phyloP scores from a whole-genome alignment of 768 basidiomycete species.

The Serpula lacrymans region DNA sequence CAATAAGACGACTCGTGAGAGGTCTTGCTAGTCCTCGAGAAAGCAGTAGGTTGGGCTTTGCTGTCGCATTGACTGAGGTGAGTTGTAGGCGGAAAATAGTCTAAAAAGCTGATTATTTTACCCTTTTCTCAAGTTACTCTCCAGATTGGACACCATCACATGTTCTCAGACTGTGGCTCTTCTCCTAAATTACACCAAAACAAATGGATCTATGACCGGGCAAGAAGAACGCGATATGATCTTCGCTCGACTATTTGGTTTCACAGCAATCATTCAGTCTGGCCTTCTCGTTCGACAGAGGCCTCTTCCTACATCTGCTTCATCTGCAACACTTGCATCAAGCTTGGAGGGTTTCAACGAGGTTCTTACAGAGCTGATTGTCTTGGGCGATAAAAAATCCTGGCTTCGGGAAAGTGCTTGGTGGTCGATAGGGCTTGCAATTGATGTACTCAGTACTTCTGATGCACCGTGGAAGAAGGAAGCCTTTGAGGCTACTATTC shows the following conservation, averaged over 20 bases:
- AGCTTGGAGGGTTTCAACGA: constrained; percentile 56
- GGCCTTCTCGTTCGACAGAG: constrained; percentile 67
- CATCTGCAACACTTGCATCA: constrained; percentile 51
- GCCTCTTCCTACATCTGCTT: constrained; percentile 50
- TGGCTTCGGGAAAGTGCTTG: constrained; percentile 92
- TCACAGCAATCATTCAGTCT: constrained; percentile 82
- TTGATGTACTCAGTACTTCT: constrained; percentile 57
- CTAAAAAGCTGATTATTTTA: constrained; percentile 4
- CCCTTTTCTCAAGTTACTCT: constrained; percentile 57
- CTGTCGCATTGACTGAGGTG: constrained; percentile 94
- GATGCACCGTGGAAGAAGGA: constrained; percentile 69
- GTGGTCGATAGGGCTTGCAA: constrained; percentile 70
- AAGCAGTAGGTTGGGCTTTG: constrained; percentile 91
- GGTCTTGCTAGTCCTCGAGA: constrained; percentile 92
- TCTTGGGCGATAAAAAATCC: constrained; percentile 76
- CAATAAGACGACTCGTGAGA: constrained; percentile 79
- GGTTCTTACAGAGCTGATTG: constrained; percentile 57
- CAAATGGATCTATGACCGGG: constrained; percentile 74
- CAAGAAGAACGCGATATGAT: constrained; percentile 91
- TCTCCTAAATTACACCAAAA: constrained; percentile 67
- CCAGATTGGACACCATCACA: constrained; percentile 73
- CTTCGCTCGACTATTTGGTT: constrained; percentile 90
- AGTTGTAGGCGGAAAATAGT: constrained; percentile 24
- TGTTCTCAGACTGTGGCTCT: constrained; percentile 75
- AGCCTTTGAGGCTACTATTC: constrained; percentile 50